A percentile compares a stretch with the other conserved stretches of the same genome.
Conservation (phyloP, 371 early-diverging fungal genomes). For the Mucor saturninus region DNA sequence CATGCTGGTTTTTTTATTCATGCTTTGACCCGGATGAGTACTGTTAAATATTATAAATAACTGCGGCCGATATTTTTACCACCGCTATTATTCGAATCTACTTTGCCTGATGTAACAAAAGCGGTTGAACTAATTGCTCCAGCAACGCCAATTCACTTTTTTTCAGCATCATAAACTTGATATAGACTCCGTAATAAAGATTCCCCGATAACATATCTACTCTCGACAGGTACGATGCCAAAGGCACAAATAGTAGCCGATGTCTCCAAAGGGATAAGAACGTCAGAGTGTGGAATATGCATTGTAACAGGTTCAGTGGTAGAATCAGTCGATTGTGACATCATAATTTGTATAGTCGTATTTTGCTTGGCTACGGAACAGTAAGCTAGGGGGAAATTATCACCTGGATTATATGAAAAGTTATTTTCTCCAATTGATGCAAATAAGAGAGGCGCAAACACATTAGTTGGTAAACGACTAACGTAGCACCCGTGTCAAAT, state of each 20-base stretch:
- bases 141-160: slow-evolving; percentile 32
- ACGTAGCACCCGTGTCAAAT: slow-evolving; percentile 52
- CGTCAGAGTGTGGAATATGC: slow-evolving; percentile 34
- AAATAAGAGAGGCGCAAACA: slow-evolving; percentile 26
- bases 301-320: slow-evolving; percentile 27
- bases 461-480: slow-evolving; percentile 37
- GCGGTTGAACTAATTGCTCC: slow-evolving; percentile 13
- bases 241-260: slow-evolving; percentile 40
- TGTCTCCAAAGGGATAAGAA: slow-evolving; percentile 42
- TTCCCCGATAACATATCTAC: slow-evolving; percentile 15
- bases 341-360: slow-evolving; percentile 31
- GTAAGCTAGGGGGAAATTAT: slow-evolving; percentile 32
- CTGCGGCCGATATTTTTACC: neutral
- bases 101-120: neutral
- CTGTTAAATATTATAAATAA: neutral
- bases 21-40: neutral
- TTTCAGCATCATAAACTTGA: slow-evolving; percentile 27
- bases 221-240: slow-evolving; percentile 32
- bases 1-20: too few species aligned
- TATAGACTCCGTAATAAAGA: slow-evolving; percentile 23
- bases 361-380: slow-evolving; percentile 29
- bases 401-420: slow-evolving; percentile 29
- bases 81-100: neutral
- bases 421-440: slow-evolving; percentile 29
- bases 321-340: slow-evolving; percentile 20